phyloP scores from a whole-genome alignment of 305 asterid genomes.

The Petunia hybrid region DNA sequence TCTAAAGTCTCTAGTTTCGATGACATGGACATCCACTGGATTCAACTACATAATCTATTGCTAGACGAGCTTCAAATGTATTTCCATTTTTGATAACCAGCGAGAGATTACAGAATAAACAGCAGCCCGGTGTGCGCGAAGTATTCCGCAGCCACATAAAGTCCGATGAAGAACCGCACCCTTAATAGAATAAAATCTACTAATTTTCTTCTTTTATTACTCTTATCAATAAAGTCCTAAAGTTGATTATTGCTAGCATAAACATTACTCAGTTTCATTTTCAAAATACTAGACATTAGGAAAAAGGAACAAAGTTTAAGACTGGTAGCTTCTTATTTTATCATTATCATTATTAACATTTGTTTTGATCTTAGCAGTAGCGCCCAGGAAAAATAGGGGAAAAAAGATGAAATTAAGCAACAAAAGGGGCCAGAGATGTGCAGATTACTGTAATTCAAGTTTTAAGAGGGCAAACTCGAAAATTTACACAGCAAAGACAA shows the following conservation, averaged over 20 bases:
- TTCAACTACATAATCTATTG: neutral
- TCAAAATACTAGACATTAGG: neutral
- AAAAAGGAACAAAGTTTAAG: neutral
- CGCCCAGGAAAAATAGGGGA: neutral
- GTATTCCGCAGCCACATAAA: too few species aligned
- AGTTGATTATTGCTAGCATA: neutral
- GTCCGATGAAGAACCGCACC: too few species aligned
- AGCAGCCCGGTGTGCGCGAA: too few species aligned
- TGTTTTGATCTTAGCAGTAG: neutral
- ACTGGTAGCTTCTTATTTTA: neutral
- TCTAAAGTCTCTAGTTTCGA: neutral
- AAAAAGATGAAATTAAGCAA: neutral
- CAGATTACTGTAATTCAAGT: conserved; percentile 3
- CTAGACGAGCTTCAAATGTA: neutral
- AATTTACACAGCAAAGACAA: neutral
- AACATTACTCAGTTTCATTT: neutral
- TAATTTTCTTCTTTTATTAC: neutral
- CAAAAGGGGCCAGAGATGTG: neutral
- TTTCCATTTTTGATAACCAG: neutral
- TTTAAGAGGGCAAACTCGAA: neutral
- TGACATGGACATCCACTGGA: conserved; percentile 3
- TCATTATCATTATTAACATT: neutral
- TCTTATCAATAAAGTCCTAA: neutral
- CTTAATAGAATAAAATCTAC: neutral
- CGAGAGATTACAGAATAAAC: neutral